These are phyloP conservation scores for Penicillium brevicompactum DNA, from an alignment of 2,329 filamentous ascomycete genomes.

Conservation along the genomic window DNA sequence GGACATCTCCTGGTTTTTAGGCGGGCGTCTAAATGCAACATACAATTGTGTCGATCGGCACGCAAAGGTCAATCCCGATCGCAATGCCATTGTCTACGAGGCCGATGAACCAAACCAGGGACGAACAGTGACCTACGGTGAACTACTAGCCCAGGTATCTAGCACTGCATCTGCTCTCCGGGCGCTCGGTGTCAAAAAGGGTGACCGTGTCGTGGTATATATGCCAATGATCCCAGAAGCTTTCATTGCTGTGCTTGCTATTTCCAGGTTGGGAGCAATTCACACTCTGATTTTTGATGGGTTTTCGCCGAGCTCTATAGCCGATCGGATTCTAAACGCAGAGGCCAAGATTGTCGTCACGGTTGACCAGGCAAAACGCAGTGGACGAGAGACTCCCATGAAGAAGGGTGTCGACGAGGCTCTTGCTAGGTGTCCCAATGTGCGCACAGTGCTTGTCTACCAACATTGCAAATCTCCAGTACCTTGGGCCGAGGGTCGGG, in stretches of 20 bases:
- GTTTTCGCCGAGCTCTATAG: slow-evolving; percentile 89
- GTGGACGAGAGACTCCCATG: slow-evolving; percentile 89
- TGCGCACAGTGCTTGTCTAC: too few species aligned
- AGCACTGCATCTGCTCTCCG: slow-evolving; percentile 80
- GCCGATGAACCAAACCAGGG: slow-evolving; percentile 82
- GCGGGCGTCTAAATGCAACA: slow-evolving; percentile 86
- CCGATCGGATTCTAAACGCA: slow-evolving; percentile 86
- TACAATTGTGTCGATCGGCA: slow-evolving; percentile 96
- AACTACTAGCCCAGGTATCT: slow-evolving; percentile 86
- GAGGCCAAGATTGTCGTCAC: slow-evolving; percentile 90
- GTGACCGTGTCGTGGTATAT: slow-evolving; percentile 92
- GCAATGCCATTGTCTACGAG: slow-evolving; percentile 94
- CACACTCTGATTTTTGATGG: slow-evolving; percentile 96
- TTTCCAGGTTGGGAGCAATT: slow-evolving; percentile 83
- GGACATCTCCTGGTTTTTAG: slow-evolving; percentile 71
- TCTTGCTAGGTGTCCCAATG: too few species aligned
- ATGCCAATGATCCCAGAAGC: slow-evolving; percentile 97
- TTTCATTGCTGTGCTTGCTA: slow-evolving; percentile 81
- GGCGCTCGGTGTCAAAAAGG: slow-evolving; percentile 91
- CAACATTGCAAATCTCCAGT: neutral
- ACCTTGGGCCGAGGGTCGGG: neutral
- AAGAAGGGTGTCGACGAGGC: slow-evolving; percentile 98
- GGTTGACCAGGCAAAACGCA: slow-evolving; percentile 91
- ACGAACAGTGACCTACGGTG: slow-evolving; percentile 82
- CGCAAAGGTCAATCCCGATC: slow-evolving; percentile 83